Conservation (phyloP, 768 basidiomycete genomes). For the Boletus tylopilopsis region DNA sequence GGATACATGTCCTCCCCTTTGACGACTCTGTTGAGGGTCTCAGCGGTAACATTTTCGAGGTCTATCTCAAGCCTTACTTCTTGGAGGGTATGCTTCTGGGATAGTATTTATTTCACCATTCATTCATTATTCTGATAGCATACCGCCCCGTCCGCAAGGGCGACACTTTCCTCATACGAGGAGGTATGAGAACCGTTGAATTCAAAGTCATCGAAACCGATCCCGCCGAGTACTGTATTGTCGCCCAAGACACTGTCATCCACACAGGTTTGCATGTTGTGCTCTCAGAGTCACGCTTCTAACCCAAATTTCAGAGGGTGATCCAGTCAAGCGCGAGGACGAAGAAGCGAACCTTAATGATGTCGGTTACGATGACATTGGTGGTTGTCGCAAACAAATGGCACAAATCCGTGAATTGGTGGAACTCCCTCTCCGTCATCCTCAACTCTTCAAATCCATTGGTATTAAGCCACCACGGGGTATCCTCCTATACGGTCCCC, state of each 20-base stretch:
- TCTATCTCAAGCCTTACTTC: slow-evolving; percentile 99
- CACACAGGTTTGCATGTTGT: slow-evolving; percentile 58
- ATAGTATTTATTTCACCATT: not conserved
- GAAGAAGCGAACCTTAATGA: slow-evolving; percentile 96
- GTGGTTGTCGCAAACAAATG: slow-evolving; percentile 99
- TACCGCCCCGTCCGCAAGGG: slow-evolving; percentile 96
- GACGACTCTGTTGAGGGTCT: slow-evolving; percentile 98
- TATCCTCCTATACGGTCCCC: slow-evolving; percentile 98
- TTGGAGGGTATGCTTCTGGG: slow-evolving; percentile 64
- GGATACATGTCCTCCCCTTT: slow-evolving; percentile 94
- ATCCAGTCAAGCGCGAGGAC: slow-evolving; percentile 97
- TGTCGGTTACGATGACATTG: slow-evolving; percentile 99
- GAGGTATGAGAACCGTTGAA: slow-evolving; percentile 97
- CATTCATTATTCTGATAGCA: slow-evolving; percentile 39
- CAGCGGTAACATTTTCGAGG: slow-evolving; percentile 97
- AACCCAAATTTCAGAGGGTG: slow-evolving; percentile 65
- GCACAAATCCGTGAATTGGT: slow-evolving; percentile 99
- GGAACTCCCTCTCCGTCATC: slow-evolving; percentile 95
- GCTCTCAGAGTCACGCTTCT: not conserved
- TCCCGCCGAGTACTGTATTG: slow-evolving; percentile 97
- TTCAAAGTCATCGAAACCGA: slow-evolving; percentile 99
- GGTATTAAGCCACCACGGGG: slow-evolving; percentile 99
- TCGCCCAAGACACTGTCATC: slow-evolving; percentile 98
- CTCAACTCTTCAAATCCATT: slow-evolving; percentile 99
- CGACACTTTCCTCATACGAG: slow-evolving; percentile 98